Conservation (phyloP, 441 rosid species). For the Biscutella laevigata region DNA sequence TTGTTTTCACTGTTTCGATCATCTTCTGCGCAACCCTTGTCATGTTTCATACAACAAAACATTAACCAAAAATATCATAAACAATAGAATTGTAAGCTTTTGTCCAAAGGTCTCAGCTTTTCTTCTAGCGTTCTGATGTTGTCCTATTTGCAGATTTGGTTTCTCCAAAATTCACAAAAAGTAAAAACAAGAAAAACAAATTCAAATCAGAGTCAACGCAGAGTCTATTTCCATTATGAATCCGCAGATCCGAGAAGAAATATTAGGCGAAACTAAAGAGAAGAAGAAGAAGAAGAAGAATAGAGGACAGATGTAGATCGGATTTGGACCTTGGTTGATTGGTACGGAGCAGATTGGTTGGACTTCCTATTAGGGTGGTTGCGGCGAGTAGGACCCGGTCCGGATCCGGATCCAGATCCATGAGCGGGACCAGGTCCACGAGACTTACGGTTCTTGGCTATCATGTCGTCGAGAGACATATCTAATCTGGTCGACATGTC, state of each 20-base stretch:
- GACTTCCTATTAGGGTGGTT: constrained; percentile 44
- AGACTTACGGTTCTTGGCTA: constrained; percentile 62
- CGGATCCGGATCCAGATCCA: constrained; percentile 55
- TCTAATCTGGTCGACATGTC: constrained; percentile 76
- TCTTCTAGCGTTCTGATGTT: too few relatives aligned
- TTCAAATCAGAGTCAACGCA: too few relatives aligned
- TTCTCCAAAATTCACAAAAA: constrained; percentile 16
- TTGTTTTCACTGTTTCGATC: constrained; percentile 57
- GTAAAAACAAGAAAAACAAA: too few relatives aligned
- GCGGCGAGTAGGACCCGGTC: constrained; percentile 74
- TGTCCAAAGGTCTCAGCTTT: not conserved
- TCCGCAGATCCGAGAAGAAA: constrained; percentile 25
- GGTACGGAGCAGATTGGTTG: constrained; percentile 58
- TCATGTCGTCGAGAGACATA: constrained; percentile 91
- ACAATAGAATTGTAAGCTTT: not conserved
- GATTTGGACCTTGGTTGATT: constrained; percentile 44
- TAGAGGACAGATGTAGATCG: constrained; percentile 13
- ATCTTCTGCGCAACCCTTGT: constrained; percentile 77
- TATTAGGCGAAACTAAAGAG: constrained; percentile 22
- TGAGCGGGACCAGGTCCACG: constrained; percentile 30
- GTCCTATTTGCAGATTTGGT: too few relatives aligned
- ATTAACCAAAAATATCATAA: too few relatives aligned
- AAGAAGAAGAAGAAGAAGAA: constrained; percentile 12
- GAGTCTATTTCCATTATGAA: constrained; percentile 10
- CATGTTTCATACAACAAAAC: constrained; percentile 26